Evolutionary conservation across 2,329 filamentous ascomycete species (phyloP), one percentile per base, ranked within the genome.

Genomic region (Fusarium tjaetaba): DNA sequence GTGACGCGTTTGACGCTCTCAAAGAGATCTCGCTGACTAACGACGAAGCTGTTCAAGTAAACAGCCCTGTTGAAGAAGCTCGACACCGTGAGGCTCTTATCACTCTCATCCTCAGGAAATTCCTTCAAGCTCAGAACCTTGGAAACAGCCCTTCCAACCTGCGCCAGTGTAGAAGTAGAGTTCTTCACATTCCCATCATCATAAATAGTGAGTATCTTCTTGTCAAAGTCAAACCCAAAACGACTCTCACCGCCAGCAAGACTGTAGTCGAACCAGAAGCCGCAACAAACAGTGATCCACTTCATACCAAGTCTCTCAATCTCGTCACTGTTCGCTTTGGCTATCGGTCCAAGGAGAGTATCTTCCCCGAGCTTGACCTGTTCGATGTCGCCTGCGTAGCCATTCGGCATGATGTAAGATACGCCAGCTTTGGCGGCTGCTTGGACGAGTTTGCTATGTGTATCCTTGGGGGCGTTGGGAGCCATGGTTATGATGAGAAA

Each of bases 21-120:
- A 67, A 93, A 85, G 81, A 93, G 92, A 13, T 93, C 90, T 32
- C 84, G 84, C 77, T 93, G 91, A 68, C 80, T 88, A 64, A 91
- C 70, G 3, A 81, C 76, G 80, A 92, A 93, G 52, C 87, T 89
- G 41, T 81, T 82, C n/a, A 91, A 63, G 71, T 85, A 88, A 11
- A 90, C 73, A 6, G 72, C 66, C 58, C 84, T 83, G 79, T 90
- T 89, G 15, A n/a, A 80, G 67, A 71, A 82, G 71, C 11, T 81
- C 78, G 26, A 89, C 0, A 85, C 76, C 4, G 74, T 69, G 9
- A 80, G 46, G 79, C 84, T 24, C 4, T 53, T 18, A 24, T 79
- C 75, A 5, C 68, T 45, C n/a, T 79, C 3, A 77, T 59, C 82
- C 79, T 46, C 84, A 86, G 68, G 85, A 82, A 83, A 61, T 45